Percentiles rank a stretch among this genome's conserved stretches.
These are phyloP conservation scores for Claviceps purpurea DNA, from an alignment of 2,329 filamentous ascomycete genomes.

Conservation along the genomic window DNA sequence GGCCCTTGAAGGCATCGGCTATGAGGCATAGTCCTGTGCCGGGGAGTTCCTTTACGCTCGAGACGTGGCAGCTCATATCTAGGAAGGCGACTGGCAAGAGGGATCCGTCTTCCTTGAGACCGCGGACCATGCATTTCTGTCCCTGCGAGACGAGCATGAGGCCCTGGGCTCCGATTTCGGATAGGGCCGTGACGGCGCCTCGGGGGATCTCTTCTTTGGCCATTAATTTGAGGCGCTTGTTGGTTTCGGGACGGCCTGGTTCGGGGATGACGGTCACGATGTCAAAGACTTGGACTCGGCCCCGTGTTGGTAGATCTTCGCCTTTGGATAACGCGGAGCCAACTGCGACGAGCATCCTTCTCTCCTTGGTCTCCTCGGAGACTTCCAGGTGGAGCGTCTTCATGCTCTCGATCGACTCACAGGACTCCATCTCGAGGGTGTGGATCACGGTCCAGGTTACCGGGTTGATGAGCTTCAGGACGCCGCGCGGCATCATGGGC, in stretches of 20 bases:
- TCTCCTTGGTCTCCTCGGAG: conserved; percentile 81
- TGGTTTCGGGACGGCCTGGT: conserved; percentile 71
- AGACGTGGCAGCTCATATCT: conserved; percentile 92
- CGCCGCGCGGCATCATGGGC: conserved; percentile 58
- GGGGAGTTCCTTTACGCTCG: conserved; percentile 68
- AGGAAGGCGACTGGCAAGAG: conserved; percentile 91
- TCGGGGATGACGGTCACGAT: conserved; percentile 86
- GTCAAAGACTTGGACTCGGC: conserved; percentile 81
- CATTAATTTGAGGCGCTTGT: conserved; percentile 71
- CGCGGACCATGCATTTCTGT: conserved; percentile 93
- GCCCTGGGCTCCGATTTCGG: conserved; percentile 72
- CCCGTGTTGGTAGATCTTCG: conserved; percentile 78
- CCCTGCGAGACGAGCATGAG: conserved; percentile 85
- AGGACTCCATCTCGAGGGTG: conserved; percentile 55
- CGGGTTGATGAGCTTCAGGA: conserved; percentile 67
- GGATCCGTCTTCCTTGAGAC: conserved; percentile 87
- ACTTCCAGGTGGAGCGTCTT: conserved; percentile 76
- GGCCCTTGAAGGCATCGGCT: conserved; percentile 80
- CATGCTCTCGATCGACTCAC: conserved; percentile 68
- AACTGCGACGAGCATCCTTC: conserved; percentile 67
- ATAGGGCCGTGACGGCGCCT: conserved; percentile 78
- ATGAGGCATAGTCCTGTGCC: conserved; percentile 77
- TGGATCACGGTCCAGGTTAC: conserved; percentile 69
- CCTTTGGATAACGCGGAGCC: conserved; percentile 79
- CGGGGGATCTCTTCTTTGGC: conserved; percentile 84